Evolutionary conservation across 2,329 filamentous ascomycete species (phyloP).

Genomic region (Penicillium corylophilum): DNA sequence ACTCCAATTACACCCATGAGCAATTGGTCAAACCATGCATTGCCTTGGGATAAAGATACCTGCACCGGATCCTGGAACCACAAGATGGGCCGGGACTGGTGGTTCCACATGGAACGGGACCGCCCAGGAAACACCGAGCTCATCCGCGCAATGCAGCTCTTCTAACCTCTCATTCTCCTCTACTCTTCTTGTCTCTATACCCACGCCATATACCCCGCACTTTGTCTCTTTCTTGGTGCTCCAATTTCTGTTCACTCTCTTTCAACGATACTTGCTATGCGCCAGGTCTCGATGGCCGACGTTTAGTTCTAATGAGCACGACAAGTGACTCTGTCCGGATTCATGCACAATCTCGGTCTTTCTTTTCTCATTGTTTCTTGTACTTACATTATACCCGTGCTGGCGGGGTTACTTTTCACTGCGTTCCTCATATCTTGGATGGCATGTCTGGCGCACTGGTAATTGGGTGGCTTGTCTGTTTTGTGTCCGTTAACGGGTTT

Average conservation of each 20-base stretch:
- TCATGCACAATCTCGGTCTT: constrained; percentile 1
- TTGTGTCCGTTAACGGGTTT: constrained; percentile 8
- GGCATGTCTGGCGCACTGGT: constrained; percentile 4
- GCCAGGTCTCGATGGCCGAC: constrained; percentile 2
- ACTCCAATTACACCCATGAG: constrained; percentile 35
- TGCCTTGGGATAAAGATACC: constrained; percentile 44
- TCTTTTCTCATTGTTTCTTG: constrained; percentile 4
- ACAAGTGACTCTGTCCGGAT: constrained; percentile 2
- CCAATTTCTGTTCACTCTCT: constrained; percentile 4
- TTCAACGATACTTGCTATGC: constrained; percentile 7
- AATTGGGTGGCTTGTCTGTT: constrained; percentile 3
- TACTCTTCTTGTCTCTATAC: constrained; percentile 12
- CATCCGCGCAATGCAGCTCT: constrained; percentile 35
- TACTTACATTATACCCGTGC: neutral
- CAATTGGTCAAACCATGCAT: constrained; percentile 24
- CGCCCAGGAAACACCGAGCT: constrained; percentile 34
- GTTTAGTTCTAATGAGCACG: constrained; percentile 13
- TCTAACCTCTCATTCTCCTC: constrained; percentile 22
- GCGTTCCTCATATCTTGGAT: neutral
- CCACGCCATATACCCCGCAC: constrained; percentile 26
- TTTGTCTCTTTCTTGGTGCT: constrained; percentile 16
- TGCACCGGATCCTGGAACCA: constrained; percentile 48
- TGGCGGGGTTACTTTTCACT: neutral
- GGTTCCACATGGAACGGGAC: constrained; percentile 47
- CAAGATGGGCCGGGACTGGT: constrained; percentile 44